phyloP scores from a whole-genome alignment of 2,329 filamentous ascomycete genomes.

The Pseudopyrenochaeta lycopersici region DNA sequence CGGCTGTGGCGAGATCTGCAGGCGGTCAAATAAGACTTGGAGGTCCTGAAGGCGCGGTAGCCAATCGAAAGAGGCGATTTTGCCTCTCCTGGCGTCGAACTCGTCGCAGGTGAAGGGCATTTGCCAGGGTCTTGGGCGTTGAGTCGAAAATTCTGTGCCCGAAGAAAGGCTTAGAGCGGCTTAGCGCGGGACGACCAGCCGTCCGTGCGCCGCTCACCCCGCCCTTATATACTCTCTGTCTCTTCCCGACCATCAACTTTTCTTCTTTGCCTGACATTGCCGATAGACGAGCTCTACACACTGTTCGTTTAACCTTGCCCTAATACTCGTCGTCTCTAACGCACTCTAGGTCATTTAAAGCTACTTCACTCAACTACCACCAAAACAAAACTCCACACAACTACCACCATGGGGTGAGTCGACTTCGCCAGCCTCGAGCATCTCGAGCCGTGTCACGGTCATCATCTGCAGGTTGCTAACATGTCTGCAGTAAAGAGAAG shows the following conservation, averaged over 20 bases:
- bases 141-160: slow-evolving; percentile 17
- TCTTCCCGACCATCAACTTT: slow-evolving; percentile 15
- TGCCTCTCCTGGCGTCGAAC: slow-evolving; percentile 18
- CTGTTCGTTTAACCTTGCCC: slow-evolving; percentile 1
- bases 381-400: slow-evolving; percentile 44
- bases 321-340: background rate
- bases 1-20: slow-evolving; percentile 30
- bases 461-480: slow-evolving; percentile 42
- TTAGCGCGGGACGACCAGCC: slow-evolving; percentile 17
- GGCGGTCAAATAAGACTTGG: slow-evolving; percentile 24
- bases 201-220: slow-evolving; percentile 8
- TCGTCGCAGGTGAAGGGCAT: slow-evolving; percentile 17
- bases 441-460: slow-evolving; percentile 7
- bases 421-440: slow-evolving; percentile 23
- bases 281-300: slow-evolving; percentile 17
- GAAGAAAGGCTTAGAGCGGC: slow-evolving; percentile 6
- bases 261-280: slow-evolving; percentile 18
- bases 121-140: background rate
- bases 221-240: slow-evolving; percentile 16
- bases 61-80: slow-evolving; percentile 19
- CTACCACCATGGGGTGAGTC: slow-evolving; percentile 70
- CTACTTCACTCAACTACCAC: slow-evolving; percentile 45
- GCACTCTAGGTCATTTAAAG: slow-evolving; percentile 28
- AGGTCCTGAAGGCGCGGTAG: slow-evolving; percentile 1
- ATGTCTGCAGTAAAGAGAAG: slow-evolving; percentile 83